Evolutionary conservation across 768 basidiomycete genomes (phyloP).

Genomic region (Strobilomyces echinocephalus): DNA sequence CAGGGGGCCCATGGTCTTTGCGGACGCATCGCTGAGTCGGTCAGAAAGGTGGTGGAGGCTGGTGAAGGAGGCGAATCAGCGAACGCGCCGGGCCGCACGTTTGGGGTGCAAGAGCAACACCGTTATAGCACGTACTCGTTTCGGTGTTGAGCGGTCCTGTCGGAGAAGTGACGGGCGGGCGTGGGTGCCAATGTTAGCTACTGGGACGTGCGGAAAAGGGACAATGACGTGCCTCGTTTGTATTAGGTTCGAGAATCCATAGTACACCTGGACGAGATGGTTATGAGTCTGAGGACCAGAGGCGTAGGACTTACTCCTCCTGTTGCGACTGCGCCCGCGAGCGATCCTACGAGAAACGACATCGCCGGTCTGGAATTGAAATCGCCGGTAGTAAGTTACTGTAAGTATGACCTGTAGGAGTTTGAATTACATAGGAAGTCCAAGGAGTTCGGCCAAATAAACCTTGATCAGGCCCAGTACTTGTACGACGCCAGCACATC

Average conservation of each 20-base stretch:
- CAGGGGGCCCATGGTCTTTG: conserved; percentile 44
- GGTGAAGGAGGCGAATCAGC: neutral
- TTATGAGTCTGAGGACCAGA: neutral
- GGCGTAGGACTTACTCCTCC: conserved; percentile 46
- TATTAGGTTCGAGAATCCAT: conserved; percentile 65
- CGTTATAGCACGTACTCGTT: conserved; percentile 39
- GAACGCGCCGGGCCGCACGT: neutral
- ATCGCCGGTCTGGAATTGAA: conserved; percentile 30
- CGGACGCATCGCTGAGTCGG: conserved; percentile 48
- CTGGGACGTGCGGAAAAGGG: neutral
- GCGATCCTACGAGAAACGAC: conserved; percentile 60
- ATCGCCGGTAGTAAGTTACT: no score
- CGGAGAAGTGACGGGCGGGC: neutral
- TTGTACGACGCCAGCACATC: neutral
- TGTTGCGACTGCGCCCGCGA: conserved; percentile 65
- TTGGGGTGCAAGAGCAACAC: no score
- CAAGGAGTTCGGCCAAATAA: neutral
- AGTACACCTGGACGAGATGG: conserved; percentile 47
- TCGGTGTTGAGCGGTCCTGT: conserved; percentile 51
- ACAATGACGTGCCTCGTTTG: conserved; percentile 37
- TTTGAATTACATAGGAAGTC: neutral
- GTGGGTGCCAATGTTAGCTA: neutral
- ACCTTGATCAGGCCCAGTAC: no score
- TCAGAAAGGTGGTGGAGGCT: conserved; percentile 49
- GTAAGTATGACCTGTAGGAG: neutral